Evolutionary conservation across 805 yeast species (phyloP).

Genomic region (Wickerhamomyces ciferrii): DNA sequence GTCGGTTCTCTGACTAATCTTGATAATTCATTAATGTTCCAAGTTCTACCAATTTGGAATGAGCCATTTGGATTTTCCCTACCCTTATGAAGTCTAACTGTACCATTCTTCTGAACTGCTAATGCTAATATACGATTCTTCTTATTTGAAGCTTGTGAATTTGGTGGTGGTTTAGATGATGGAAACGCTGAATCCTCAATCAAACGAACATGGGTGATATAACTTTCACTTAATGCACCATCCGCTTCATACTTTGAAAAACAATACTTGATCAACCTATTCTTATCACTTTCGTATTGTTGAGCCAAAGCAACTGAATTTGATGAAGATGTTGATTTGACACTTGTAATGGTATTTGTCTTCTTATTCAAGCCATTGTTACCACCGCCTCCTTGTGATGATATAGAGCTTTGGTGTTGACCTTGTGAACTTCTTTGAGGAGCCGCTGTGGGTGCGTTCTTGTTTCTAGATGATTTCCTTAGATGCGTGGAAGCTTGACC

Average conservation of each 20-base stretch:
- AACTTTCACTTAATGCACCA: constrained; percentile 44
- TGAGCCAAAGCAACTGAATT: constrained; percentile 37
- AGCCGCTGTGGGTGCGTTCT: constrained; percentile 5
- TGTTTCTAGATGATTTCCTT: constrained; percentile 7
- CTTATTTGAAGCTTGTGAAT: constrained; percentile 39
- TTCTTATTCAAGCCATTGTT: constrained; percentile 20
- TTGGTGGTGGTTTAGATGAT: constrained; percentile 59
- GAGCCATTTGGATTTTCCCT: constrained; percentile 69
- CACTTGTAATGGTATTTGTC: constrained; percentile 21
- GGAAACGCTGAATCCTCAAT: constrained; percentile 73
- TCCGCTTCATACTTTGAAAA: constrained; percentile 41
- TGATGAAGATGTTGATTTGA: constrained; percentile 25
- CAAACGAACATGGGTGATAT: constrained; percentile 72
- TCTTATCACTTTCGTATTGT: constrained; percentile 53
- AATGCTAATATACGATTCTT: constrained; percentile 53
- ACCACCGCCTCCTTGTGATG: constrained; percentile 8
- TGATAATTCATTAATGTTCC: constrained; percentile 74
- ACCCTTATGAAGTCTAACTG: constrained; percentile 78
- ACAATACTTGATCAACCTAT: constrained; percentile 40
- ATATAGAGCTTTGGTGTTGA: constrained; percentile 14
- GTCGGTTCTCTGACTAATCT: constrained; percentile 48
- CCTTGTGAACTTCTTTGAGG: neutral
- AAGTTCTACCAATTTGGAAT: constrained; percentile 87
- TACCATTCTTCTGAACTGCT: constrained; percentile 62
- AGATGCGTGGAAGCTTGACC: constrained; percentile 16